Evolutionary conservation across 495 filamentous ascomycete species (phyloP), one percentile per base, ranked within the genome.

Genomic region (Lepraria neglecta): DNA sequence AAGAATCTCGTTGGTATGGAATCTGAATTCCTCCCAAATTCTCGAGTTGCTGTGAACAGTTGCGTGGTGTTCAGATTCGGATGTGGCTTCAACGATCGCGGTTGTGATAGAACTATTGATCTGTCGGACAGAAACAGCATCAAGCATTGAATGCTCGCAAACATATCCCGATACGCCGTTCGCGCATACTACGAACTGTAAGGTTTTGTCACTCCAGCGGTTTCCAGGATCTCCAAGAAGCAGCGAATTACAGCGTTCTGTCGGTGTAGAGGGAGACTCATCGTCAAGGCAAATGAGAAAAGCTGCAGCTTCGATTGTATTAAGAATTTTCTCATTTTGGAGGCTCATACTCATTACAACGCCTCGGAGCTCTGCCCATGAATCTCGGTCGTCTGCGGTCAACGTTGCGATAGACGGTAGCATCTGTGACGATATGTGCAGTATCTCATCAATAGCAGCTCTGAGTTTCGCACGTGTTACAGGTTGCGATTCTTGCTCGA

Each of bases 191-290:
- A 72, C 59, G 55, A 75, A 74, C 59, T 74, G 65, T n/a, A 74
- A 52, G 11, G 64, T 58, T 58, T 77, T 77, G 60, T 77, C 75
- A 35, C 65, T 59, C 75, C 75, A 77, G 38, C 74, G 65, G 53
- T 75, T 75, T 30, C 66, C 64, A 4, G 65, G 64, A 46, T 75
- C 65, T 50, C 64, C 65, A 4, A 71, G 47, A 19, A 70, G 64
- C 28, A 69, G 66, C 24, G 73, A 65, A 15, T 61, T 63, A 14
- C 47, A 63, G n/a, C 69, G 69, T 59, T 72, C 67, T 19, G 61
- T 73, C 31, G 10, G 28, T 17, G 21, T 53, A 9, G 1, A 2
- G 6, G 51, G 51, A 9, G 51, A 53, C 1, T 24, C 51, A 5
- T 35, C 67, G 52, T 76, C 73, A 2, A 77, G 67, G 51, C 64